Conservation (phyloP, 345 rosid genomes). For the Erucastrum elatum region DNA sequence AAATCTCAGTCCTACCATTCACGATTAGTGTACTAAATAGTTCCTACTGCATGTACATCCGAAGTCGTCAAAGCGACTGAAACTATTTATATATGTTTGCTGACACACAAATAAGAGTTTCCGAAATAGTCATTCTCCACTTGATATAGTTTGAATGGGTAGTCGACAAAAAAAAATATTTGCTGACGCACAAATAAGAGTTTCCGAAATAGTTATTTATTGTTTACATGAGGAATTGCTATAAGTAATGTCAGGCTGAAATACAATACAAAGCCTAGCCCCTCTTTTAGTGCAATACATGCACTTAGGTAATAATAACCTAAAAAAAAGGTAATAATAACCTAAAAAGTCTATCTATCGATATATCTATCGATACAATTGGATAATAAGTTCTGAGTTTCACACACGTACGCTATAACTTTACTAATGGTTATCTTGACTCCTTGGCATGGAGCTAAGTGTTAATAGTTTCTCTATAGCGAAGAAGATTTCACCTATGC, state of each 20-base stretch:
- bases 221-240: background rate
- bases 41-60: background rate
- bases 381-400: background rate
- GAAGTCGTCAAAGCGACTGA: slow-evolving; percentile 29
- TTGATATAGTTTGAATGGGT: no score
- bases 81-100: background rate
- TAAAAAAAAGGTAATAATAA: no score
- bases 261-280: background rate
- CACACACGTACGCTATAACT: background rate
- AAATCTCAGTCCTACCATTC: no score
- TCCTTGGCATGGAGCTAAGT: background rate
- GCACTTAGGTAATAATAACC: no score
- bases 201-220: background rate
- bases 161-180: no score
- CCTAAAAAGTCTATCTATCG: no score
- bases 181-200: slow-evolving; percentile 2
- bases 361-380: background rate
- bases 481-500: background rate
- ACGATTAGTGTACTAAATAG: no score
- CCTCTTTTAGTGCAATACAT: background rate
- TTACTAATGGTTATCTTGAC: background rate
- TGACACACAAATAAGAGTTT: no score
- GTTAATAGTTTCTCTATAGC: background rate
- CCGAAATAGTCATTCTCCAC: no score
- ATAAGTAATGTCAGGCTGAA: background rate